A percentile compares a stretch with the other conserved stretches of the same genome.
phyloP scores from a whole-genome alignment of 331 rosid species.

The Erythrophleum ivorense region DNA sequence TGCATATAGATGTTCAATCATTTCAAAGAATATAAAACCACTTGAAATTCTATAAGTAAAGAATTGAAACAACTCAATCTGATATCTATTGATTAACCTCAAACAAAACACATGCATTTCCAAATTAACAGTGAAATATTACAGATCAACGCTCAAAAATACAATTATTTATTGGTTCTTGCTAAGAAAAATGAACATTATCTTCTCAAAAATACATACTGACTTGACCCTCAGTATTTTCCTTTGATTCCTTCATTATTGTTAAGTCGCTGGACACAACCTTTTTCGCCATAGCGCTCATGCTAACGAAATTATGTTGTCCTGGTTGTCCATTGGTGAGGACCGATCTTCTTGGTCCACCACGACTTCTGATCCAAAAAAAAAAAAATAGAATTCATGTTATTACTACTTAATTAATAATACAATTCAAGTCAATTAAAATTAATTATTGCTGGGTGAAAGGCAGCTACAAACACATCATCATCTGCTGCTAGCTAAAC shows the following conservation, averaged over 20 bases:
- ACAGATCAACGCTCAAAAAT: not conserved
- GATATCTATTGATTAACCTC: not conserved
- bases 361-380: not conserved
- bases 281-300: not conserved
- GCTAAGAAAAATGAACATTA: not conserved
- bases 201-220: not conserved
- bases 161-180: not conserved
- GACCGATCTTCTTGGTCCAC: not conserved
- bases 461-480: too few relatives aligned
- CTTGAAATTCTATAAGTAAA: too few relatives aligned
- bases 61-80: not conserved
- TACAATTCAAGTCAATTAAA: too few relatives aligned
- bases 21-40: too few relatives aligned
- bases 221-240: not conserved
- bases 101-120: not conserved
- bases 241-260: not conserved
- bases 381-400: not conserved
- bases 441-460: too few relatives aligned
- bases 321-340: not conserved
- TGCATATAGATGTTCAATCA: too few relatives aligned
- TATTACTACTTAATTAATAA: too few relatives aligned
- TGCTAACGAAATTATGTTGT: not conserved
- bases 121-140: not conserved
- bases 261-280: not conserved
- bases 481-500: too few relatives aligned